Evolutionary conservation across 2,329 filamentous ascomycete genomes (phyloP).

Genomic region (Sporothrix pseudoabietina): DNA sequence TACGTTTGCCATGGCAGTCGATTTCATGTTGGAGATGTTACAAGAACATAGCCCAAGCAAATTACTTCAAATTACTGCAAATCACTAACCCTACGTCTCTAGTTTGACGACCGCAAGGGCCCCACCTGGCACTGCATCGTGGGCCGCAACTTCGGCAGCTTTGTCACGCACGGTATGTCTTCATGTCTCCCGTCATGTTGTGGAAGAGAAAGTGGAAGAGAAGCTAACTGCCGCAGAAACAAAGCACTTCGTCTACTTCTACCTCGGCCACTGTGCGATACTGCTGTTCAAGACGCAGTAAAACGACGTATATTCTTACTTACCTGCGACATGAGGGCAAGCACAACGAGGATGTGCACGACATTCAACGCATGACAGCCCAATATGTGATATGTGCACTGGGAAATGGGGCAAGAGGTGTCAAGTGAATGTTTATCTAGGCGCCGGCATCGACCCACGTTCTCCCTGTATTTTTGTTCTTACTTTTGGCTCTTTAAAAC

Average conservation of each 20-base stretch:
- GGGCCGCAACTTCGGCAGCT: conserved; percentile 97
- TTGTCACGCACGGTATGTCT: conserved; percentile 85
- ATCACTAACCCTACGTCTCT: background rate
- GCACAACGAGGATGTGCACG: background rate
- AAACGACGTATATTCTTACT: conserved; percentile 22
- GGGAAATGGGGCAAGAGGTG: background rate
- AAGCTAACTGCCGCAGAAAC: conserved; percentile 65
- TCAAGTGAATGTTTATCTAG: background rate
- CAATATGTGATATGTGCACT: background rate
- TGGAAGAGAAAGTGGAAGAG: background rate
- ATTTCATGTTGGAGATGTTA: background rate
- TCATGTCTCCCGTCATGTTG: conserved; percentile 36
- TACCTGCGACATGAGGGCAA: background rate
- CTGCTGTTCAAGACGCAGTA: conserved; percentile 99
- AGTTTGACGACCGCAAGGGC: conserved; percentile 97
- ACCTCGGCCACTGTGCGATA: conserved; percentile 97
- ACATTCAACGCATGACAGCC: background rate
- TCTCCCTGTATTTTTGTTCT: background rate
- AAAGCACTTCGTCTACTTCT: conserved; percentile 99
- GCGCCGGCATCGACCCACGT: background rate
- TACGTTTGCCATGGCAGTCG: conserved; percentile 45
- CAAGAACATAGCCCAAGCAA: conserved; percentile 7
- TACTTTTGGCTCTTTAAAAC: background rate
- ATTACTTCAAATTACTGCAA: too few species aligned
- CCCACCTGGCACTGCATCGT: conserved; percentile 99